A percentile compares a stretch with the other conserved stretches of the same genome.
These are phyloP conservation scores for carrot (Daucus carota) DNA, from an alignment of 129 eudicot genomes.

Conservation along the genomic window DNA sequence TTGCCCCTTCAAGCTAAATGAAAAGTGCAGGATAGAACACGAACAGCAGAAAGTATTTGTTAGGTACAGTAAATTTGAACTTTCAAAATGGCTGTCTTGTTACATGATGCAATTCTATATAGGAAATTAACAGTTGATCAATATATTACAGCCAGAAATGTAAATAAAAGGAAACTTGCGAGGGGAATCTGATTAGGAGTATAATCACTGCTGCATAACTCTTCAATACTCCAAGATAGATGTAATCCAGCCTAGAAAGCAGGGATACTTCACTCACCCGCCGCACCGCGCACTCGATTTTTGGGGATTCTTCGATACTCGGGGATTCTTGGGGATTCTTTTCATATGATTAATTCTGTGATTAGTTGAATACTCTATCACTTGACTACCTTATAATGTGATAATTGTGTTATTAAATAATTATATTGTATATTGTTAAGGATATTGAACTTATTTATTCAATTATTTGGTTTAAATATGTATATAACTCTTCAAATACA, in stretches of 20 bases:
- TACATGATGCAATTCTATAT: background rate
- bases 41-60: background rate
- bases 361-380: too few species aligned
- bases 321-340: too few species aligned
- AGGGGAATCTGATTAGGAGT: background rate
- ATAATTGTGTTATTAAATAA: too few species aligned
- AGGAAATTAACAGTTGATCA: background rate
- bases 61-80: background rate
- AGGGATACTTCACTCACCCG: too few species aligned
- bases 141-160: background rate
- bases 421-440: too few species aligned
- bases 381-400: too few species aligned
- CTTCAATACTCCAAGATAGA: background rate
- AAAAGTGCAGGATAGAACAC: background rate
- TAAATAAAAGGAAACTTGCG: background rate
- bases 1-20: background rate
- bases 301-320: too few species aligned
- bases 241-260: background rate
- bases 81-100: background rate
- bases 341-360: too few species aligned
- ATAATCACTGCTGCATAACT: background rate
- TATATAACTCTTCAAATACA: too few species aligned
- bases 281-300: too few species aligned
- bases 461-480: too few species aligned
- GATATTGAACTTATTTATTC: too few species aligned